Conservation (phyloP, 2,329 filamentous ascomycete genomes). For the Tolypocladium tundrense region DNA sequence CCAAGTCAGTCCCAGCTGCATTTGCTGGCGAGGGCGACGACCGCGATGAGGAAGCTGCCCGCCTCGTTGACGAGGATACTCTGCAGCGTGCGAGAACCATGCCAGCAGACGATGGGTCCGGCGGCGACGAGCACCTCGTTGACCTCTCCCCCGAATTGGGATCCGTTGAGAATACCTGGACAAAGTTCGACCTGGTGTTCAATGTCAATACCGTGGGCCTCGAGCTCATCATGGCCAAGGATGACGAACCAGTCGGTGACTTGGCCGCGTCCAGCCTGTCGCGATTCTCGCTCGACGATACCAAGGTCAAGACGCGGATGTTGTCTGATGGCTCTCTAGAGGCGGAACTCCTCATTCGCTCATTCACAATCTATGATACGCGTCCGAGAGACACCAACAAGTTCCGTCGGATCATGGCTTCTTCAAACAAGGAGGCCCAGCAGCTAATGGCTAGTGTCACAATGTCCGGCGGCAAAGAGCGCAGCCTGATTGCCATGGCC, state of each 20-base stretch:
- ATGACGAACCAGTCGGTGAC: constrained; percentile 68
- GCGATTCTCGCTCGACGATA: constrained; percentile 89
- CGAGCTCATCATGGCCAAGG: constrained; percentile 70
- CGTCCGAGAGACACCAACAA: constrained; percentile 86
- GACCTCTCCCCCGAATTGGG: constrained; percentile 62
- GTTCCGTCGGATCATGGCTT: constrained; percentile 95
- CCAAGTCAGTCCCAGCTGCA: constrained; percentile 75
- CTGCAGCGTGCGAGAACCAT: constrained; percentile 37
- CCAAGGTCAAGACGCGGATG: constrained; percentile 84
- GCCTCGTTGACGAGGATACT: constrained; percentile 56
- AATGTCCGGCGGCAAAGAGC: constrained; percentile 75
- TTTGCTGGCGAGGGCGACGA: constrained; percentile 62
- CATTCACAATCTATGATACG: constrained; percentile 90
- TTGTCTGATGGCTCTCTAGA: constrained; percentile 85
- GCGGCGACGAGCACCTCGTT: constrained; percentile 31
- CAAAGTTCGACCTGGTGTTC: constrained; percentile 87
- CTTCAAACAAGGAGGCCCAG: constrained; percentile 88
- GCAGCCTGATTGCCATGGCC: constrained; percentile 78
- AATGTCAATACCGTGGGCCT: constrained; percentile 78
- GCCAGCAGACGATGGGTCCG: constrained; percentile 18
- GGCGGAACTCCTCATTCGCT: constrained; percentile 84
- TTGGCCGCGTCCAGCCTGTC: constrained; percentile 75
- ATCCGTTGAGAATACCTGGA: constrained; percentile 65
- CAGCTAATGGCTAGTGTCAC: constrained; percentile 98
- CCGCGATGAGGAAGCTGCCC: constrained; percentile 61